phyloP scores from a whole-genome alignment of 2,329 filamentous ascomycete genomes.

The Chrysoporthe austroafricana region DNA sequence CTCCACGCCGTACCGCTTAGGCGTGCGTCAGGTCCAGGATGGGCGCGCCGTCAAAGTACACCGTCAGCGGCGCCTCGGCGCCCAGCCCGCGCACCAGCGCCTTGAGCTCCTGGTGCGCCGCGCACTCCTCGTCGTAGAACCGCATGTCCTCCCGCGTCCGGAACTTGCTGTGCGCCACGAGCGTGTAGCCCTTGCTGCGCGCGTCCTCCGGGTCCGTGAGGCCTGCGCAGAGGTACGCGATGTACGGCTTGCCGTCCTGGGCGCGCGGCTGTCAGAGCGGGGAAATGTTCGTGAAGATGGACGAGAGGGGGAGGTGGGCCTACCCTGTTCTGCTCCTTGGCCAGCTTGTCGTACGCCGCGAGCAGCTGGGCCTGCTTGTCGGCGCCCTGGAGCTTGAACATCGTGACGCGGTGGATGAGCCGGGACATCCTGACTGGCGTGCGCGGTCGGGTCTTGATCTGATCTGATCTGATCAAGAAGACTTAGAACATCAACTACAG shows the following conservation, averaged over 20 bases:
- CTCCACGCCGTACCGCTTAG: not conserved
- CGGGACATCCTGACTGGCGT: conserved; percentile 41
- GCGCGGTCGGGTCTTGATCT: not conserved
- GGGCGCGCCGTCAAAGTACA: conserved; percentile 42
- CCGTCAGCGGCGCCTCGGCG: conserved; percentile 43
- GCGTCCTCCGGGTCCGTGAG: conserved; percentile 57
- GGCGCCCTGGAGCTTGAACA: conserved; percentile 56
- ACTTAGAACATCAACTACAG: too few relatives aligned
- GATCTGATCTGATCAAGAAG: too few relatives aligned
- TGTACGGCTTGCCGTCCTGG: conserved; percentile 73
- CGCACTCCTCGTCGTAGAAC: conserved; percentile 65
- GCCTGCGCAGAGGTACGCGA: conserved; percentile 60
- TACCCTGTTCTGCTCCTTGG: conserved; percentile 48
- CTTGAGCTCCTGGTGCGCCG: conserved; percentile 49
- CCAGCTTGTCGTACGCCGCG: conserved; percentile 48
- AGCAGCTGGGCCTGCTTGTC: conserved; percentile 50
- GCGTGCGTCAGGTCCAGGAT: conserved; percentile 20
- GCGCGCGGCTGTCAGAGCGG: not conserved
- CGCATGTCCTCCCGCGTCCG: conserved; percentile 68
- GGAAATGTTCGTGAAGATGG: too few relatives aligned
- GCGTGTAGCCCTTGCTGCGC: conserved; percentile 67
- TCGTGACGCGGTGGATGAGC: conserved; percentile 53
- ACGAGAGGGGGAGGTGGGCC: not conserved
- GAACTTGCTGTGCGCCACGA: conserved; percentile 67
- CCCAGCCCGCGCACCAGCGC: conserved; percentile 37